Evolutionary conservation across 1,139 yeast genomes (phyloP).

Genomic region (Blastobotrys indianensis): DNA sequence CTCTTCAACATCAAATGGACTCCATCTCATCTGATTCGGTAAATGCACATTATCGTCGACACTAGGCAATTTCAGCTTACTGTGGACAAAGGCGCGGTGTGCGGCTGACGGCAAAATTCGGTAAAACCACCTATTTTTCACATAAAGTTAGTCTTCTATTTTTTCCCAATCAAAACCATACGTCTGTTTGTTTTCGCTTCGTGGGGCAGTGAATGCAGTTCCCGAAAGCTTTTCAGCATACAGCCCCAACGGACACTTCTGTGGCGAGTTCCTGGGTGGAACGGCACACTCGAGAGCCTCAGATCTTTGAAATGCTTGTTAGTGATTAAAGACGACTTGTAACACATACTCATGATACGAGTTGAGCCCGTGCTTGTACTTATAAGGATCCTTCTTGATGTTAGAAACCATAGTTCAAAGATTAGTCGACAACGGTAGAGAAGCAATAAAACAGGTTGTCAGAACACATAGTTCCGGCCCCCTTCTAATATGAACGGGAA

Average conservation of each 20-base stretch:
- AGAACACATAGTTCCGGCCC: too few relatives aligned
- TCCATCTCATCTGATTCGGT: slow-evolving; percentile 30
- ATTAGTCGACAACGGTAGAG: too few relatives aligned
- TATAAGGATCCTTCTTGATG: slow-evolving; percentile 20
- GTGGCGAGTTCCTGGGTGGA: slow-evolving; percentile 28
- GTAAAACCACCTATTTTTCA: slow-evolving; percentile 22
- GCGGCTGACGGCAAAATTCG: slow-evolving; percentile 26
- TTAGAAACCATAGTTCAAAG: slow-evolving; percentile 6
- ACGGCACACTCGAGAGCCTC: slow-evolving; percentile 26
- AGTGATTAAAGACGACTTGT: neutral
- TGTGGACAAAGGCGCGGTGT: slow-evolving; percentile 17
- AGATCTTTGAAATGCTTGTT: slow-evolving; percentile 13
- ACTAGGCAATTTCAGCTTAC: neutral
- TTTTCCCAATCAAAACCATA: neutral
- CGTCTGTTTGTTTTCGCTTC: slow-evolving; percentile 25
- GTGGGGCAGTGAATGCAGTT: slow-evolving; percentile 29
- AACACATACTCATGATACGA: slow-evolving; percentile 24
- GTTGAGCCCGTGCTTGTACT: slow-evolving; percentile 23
- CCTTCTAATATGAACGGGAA: too few relatives aligned
- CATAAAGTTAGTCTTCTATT: neutral
- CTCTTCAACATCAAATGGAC: slow-evolving; percentile 25
- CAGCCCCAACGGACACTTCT: slow-evolving; percentile 24
- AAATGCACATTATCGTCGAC: slow-evolving; percentile 18
- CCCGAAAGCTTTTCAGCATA: slow-evolving; percentile 31
- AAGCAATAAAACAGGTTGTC: neutral